Evolutionary conservation across 2,329 filamentous ascomycete species (phyloP).

Genomic region (Escovopsis sp.): DNA sequence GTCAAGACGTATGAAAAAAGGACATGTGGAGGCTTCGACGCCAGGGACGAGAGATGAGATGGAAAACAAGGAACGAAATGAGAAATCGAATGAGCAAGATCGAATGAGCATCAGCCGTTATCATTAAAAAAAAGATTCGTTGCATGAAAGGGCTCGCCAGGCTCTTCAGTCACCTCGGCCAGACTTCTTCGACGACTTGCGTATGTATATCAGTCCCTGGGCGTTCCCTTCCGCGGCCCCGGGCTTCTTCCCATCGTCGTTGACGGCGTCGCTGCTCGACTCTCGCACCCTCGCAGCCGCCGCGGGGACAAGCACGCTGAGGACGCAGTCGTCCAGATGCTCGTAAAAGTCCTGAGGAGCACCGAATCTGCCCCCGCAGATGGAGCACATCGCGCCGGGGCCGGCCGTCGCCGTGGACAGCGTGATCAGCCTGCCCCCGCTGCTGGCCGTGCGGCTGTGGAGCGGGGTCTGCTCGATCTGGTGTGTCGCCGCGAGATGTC

Average conservation of each 20-base stretch:
- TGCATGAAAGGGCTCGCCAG: too few relatives aligned
- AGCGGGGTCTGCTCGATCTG: constrained; percentile 88
- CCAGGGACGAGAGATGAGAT: too few relatives aligned
- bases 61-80: too few relatives aligned
- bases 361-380: constrained; percentile 64
- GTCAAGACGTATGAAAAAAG: too few relatives aligned
- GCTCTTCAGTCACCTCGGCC: constrained; percentile 1
- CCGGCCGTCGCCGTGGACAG: constrained; percentile 5
- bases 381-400: constrained; percentile 75
- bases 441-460: constrained; percentile 50
- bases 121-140: not conserved
- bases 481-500: constrained; percentile 85
- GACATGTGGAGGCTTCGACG: too few relatives aligned
- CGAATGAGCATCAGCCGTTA: too few relatives aligned
- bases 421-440: constrained; percentile 6
- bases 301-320: constrained; percentile 40
- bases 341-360: constrained; percentile 96
- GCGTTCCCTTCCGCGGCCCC: not conserved
- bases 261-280: constrained; percentile 4
- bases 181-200: constrained; percentile 3
- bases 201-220: constrained; percentile 5
- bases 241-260: constrained; percentile 4
- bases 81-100: too few relatives aligned
- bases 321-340: constrained; percentile 61
- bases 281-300: constrained; percentile 4